Evolutionary conservation across 768 basidiomycete genomes (phyloP), one percentile per base, ranked within the genome.

Genomic region (Tricholomella constricta): DNA sequence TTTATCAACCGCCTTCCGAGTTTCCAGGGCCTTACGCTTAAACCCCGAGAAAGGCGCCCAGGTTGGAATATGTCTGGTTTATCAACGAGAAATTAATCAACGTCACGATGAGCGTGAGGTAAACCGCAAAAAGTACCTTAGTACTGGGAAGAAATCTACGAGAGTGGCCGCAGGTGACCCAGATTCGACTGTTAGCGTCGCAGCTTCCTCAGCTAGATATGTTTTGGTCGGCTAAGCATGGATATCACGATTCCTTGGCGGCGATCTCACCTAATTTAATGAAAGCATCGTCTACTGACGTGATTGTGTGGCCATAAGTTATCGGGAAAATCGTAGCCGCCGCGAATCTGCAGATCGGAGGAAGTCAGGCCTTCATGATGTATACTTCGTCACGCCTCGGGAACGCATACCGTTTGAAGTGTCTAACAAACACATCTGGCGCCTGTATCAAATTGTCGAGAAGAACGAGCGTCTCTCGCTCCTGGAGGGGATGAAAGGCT

Each of bases 41-140:
- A 81, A 79, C 11, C 66, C 67, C 3, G 74, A 66, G 45, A 78
- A 77, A 8, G 79, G 79, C 7, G 73, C 73, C 79, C 79, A 81
- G 11, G 73, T 73, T 8, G 79, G 79, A 32, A 81, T 73, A 58
- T 79, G 70, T 58, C 77, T 78, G 19, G 45, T 36, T 55, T 27
- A 42, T 27, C 36, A 44, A 23, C 22, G 31, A n/a, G 19, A 20
- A 20, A 29, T 19, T 25, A 25, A 19, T 15, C 14, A 19, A 48
- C 22, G 12, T 0, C 22, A 20, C 38, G 22, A 23, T 22, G 22
- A 27, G 22, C 1, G 12, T 29, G 32, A 23, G 26, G 19, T 43
- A 12, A 27, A 26, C 12, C 2, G 6, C 10, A 5, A 23, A 45
- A 57, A 61, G 51, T 57, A 73, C 77, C 66, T 78, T 62, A 80